Conservation (phyloP, 2,329 filamentous ascomycete species). For the Drechslerella dactyloides region DNA sequence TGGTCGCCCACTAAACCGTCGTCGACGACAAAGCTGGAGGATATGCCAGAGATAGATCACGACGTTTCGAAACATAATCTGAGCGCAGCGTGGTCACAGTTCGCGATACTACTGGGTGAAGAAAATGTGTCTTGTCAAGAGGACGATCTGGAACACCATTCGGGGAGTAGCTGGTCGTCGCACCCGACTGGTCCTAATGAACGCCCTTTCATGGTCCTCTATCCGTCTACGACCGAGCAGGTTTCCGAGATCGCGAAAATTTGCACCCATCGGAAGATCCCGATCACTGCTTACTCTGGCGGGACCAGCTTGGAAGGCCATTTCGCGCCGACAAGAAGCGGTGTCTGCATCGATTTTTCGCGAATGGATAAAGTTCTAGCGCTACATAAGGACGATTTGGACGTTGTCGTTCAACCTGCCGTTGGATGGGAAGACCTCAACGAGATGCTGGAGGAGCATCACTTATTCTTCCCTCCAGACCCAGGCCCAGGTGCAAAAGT, state of each 20-base stretch:
- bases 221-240: constrained; percentile 77
- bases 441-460: constrained; percentile 73
- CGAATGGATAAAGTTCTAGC: constrained; percentile 81
- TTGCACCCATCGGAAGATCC: constrained; percentile 79
- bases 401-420: constrained; percentile 78
- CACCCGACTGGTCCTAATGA: constrained; percentile 63
- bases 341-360: constrained; percentile 83
- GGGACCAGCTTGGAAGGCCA: constrained; percentile 90
- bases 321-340: constrained; percentile 80
- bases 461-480: constrained; percentile 90
- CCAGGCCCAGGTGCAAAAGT: constrained; percentile 92
- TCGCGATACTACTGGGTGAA: constrained; percentile 68
- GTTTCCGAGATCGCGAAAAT: constrained; percentile 87
- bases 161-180: constrained; percentile 69
- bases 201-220: constrained; percentile 72
- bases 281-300: constrained; percentile 84
- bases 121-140: constrained; percentile 69
- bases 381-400: constrained; percentile 77
- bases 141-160: constrained; percentile 65
- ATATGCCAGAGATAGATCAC: constrained; percentile 64
- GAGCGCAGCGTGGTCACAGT: constrained; percentile 74
- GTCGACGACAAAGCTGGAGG: constrained; percentile 68
- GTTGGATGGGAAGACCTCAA: constrained; percentile 88
- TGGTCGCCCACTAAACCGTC: constrained; percentile 62
- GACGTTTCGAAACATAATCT: constrained; percentile 69